phyloP scores from a whole-genome alignment of 805 yeast genomes.

The Candida hispaniensis region DNA sequence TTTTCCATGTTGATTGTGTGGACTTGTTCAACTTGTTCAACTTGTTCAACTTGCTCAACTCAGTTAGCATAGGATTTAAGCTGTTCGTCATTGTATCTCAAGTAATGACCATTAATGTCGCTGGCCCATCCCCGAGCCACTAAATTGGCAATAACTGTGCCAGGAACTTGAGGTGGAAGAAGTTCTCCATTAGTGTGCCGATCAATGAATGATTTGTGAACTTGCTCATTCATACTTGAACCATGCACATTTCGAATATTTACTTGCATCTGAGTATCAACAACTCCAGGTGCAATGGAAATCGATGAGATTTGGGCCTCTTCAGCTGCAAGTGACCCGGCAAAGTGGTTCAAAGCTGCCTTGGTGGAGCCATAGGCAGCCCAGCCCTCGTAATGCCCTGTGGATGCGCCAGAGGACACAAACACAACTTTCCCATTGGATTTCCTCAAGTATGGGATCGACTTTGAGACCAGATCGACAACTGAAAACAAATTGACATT shows the following conservation, averaged over 20 bases:
- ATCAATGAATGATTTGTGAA: constrained; percentile 51
- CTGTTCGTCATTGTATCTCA: constrained; percentile 38
- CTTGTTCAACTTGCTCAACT: not conserved
- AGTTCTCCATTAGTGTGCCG: constrained; percentile 49
- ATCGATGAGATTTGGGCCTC: constrained; percentile 49
- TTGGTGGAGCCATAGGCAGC: constrained; percentile 86
- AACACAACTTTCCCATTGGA: constrained; percentile 57
- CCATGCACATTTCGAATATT: constrained; percentile 60
- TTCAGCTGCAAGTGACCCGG: constrained; percentile 55
- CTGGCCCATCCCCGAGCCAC: constrained; percentile 48
- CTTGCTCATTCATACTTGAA: constrained; percentile 47
- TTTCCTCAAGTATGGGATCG: constrained; percentile 48
- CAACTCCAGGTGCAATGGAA: constrained; percentile 90
- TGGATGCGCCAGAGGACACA: constrained; percentile 85
- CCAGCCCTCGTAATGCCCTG: constrained; percentile 62
- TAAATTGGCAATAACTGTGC: constrained; percentile 52
- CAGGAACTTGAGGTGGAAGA: constrained; percentile 64
- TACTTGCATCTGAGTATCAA: constrained; percentile 79
- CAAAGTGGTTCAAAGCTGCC: constrained; percentile 79
- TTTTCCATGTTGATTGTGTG: too few species aligned
- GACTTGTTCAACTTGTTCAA: not conserved
- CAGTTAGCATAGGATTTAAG: constrained; percentile 13
- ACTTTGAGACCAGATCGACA: constrained; percentile 42
- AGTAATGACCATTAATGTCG: constrained; percentile 54
- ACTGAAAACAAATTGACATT: constrained; percentile 73